phyloP scores from a whole-genome alignment of 2,329 filamentous ascomycete species.

The Fusarium circinatum region DNA sequence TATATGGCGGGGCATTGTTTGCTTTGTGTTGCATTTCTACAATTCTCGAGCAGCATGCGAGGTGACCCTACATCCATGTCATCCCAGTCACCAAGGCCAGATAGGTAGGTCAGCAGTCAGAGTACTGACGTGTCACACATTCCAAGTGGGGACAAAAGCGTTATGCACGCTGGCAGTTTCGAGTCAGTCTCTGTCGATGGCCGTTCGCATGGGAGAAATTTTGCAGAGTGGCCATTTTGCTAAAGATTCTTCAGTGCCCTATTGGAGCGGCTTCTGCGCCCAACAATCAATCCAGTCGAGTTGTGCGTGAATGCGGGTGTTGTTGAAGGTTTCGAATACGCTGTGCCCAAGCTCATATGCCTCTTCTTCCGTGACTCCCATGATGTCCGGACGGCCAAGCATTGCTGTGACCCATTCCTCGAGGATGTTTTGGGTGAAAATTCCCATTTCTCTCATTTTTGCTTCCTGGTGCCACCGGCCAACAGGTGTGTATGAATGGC shows the following conservation, averaged over 20 bases:
- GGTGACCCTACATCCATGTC: conserved; percentile 20
- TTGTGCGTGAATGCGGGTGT: conserved; percentile 48
- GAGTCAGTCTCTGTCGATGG: conserved; percentile 12
- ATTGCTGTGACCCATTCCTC: conserved; percentile 51
- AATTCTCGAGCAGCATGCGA: conserved; percentile 27
- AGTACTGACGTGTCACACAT: conserved; percentile 11
- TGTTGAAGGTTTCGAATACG: conserved; percentile 47
- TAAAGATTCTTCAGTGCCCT: not conserved
- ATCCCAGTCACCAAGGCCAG: not conserved
- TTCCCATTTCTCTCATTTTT: conserved; percentile 51
- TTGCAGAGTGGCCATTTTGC: not conserved
- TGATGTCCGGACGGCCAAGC: conserved; percentile 45
- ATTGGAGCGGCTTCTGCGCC: conserved; percentile 50
- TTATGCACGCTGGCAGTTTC: conserved; percentile 20
- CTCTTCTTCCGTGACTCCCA: conserved; percentile 50
- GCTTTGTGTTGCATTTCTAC: conserved; percentile 8
- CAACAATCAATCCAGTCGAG: conserved; percentile 52
- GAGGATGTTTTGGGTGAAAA: conserved; percentile 50
- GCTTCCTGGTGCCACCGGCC: conserved; percentile 52
- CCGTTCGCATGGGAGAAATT: conserved; percentile 5
- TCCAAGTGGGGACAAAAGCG: conserved; percentile 5
- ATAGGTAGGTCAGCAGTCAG: not conserved
- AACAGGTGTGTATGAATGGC: conserved; percentile 47
- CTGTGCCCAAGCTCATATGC: conserved; percentile 47
- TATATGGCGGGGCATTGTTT: conserved; percentile 22